Evolutionary conservation across 129 eudicot species (phyloP), one percentile per base, ranked within the genome.

Genomic region (Flaveria sonorensis): DNA sequence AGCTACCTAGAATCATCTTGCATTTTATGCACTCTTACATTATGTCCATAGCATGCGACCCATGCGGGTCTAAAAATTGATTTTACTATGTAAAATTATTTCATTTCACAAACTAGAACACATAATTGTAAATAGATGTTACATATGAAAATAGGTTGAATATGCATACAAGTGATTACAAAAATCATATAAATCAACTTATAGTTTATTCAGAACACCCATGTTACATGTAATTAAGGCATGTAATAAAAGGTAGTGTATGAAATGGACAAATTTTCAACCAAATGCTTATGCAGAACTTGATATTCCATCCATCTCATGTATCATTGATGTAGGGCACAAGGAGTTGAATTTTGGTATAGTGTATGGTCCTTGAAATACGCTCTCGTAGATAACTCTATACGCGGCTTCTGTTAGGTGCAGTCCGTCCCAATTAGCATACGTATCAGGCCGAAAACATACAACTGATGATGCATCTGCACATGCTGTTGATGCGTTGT

Each of bases 331-430:
- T 14, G 28, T 39, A 72, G 50, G 43, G 16, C 89, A 82, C 21
- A 82, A 19, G 10, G 72, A 43, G 3, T 53, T 55, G 46, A 82
- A 77, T 1, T 42, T 69, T 2, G 86, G 86, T 57, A 19, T 40
- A 4, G 84, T 71, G 69, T 55, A 82, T 19, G 75, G 39, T 0
- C 92, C 89, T 48, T 73, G 21, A 40, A 86, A 69, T 60, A 88
- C 57, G 53, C 87, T 83, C 46, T 67, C 62, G 20, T 73, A 82
- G 1, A 90, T 86, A 24, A 51, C 15, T 69, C 46, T 67, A 63
- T 81, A 81, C 4, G 84, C 81, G 10, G 71, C 80, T 40, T 81
- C 72, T 2, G 84, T 81, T 24, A 81, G 24, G 30, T 81, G 84
- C 3, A 81, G 15, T 30, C 84, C 84, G 47, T 81, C 84, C 84